phyloP scores from a whole-genome alignment of 2,329 filamentous ascomycete genomes.

The Cytospora schulzeri region DNA sequence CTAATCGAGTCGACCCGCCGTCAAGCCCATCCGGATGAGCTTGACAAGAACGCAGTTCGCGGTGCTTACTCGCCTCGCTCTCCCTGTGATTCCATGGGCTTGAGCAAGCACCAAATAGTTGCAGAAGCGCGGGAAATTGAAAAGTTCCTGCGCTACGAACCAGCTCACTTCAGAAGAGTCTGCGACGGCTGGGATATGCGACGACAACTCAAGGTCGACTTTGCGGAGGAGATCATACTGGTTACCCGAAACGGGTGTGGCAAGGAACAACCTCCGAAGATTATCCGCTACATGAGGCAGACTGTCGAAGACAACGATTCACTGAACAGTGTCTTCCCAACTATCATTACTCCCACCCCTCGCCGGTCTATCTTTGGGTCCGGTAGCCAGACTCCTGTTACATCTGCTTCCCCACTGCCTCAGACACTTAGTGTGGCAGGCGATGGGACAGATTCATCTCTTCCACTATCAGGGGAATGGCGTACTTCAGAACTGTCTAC shows the following conservation, averaged over 20 bases:
- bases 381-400: neutral
- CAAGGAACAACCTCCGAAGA: conserved; percentile 50
- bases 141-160: conserved; percentile 70
- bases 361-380: conserved; percentile 23
- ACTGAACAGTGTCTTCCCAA: neutral
- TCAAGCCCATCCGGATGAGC: conserved; percentile 69
- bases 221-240: conserved; percentile 76
- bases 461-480: conserved; percentile 60
- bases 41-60: conserved; percentile 65
- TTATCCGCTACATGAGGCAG: conserved; percentile 49
- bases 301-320: conserved; percentile 26
- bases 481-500: conserved; percentile 62
- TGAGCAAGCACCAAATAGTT: conserved; percentile 69
- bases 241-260: conserved; percentile 74
- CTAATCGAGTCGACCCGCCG: conserved; percentile 78
- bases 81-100: conserved; percentile 71
- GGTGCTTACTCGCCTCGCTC: conserved; percentile 81
- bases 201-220: conserved; percentile 82
- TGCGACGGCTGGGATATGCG: conserved; percentile 94
- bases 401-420: neutral
- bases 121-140: conserved; percentile 84
- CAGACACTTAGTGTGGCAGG: neutral
- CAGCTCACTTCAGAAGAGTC: conserved; percentile 74
- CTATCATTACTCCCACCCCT: conserved; percentile 2
- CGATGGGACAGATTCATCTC: neutral